Evolutionary conservation across 805 yeast genomes (phyloP), one percentile per base, ranked within the genome.

Genomic region (Trichomonascus vanleenenianus): DNA sequence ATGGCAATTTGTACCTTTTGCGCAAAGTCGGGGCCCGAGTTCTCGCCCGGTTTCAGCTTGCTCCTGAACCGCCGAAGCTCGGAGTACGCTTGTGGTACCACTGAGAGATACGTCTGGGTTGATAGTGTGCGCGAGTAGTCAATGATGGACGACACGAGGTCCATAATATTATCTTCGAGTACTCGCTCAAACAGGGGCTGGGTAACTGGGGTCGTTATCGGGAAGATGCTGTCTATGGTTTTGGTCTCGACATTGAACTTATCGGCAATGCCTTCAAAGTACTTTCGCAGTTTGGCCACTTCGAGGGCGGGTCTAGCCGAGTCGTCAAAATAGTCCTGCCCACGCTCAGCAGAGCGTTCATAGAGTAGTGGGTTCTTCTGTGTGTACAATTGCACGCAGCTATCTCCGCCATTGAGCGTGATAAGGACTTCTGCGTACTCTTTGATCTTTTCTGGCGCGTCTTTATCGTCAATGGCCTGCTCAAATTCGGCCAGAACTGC

Each of bases 401-500:
- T 48, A 9, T 55, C 59, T 40, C 65, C 64, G 14, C 58, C 72
- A 30, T 61, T 71, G 38, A 56, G 62, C 49, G 39, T 53, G 25
- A 49, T 61, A 44, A 59, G 60, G 2, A 63, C 64, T 35, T 49
- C 46, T 2, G 66, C 65, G 46, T 58, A 64, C 34, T 57, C 61
- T 33, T 59, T 59, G 4, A 64, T 63, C 14, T 60, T 61, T 9
- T 64, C 61, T 3, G 58, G 63, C 31, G 62, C 75, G 34, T 79
- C 76, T 38, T 68, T 63, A 1, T 68, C 56, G 38, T 73, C 76
- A 48, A 73, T 72, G 50, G 74, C 80, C 27, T 71, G 62, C 43
- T 83, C 89, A 48, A 85, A 70, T 57, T 86, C 94, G 39, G 78
- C 63, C 12, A 85, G 59, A 6, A 83, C 71, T 0, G 93, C 85